Conservation (phyloP, 2,329 filamentous ascomycete species). For the Fusarium aywerte region DNA sequence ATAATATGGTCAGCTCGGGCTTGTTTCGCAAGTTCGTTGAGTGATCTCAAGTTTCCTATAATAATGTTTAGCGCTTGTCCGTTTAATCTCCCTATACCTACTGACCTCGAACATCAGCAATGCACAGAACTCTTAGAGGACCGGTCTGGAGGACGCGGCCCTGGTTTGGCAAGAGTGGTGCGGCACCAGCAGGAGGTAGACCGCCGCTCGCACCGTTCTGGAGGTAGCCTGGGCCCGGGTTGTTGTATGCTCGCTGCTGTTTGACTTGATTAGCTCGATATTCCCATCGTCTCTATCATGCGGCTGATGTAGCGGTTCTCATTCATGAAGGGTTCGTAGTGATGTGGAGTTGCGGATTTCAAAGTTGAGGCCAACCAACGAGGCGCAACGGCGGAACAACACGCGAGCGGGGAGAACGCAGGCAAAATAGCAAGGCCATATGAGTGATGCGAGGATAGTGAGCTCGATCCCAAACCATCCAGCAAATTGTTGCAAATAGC, state of each 20-base stretch:
- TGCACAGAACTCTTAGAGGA: conserved; percentile 73
- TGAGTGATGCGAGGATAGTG: neutral
- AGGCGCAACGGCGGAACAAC: conserved; percentile 39
- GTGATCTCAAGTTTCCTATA: conserved; percentile 89
- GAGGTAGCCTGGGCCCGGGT: conserved; percentile 68
- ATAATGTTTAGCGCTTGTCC: conserved; percentile 26
- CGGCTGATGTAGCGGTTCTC: neutral
- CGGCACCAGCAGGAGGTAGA: conserved; percentile 67
- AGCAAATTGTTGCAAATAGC: neutral
- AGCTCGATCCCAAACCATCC: neutral
- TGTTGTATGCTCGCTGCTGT: conserved; percentile 60
- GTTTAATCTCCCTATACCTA: conserved; percentile 25
- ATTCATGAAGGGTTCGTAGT: conserved; percentile 14
- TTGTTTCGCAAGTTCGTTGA: conserved; percentile 96
- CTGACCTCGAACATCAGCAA: conserved; percentile 77
- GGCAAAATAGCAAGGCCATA: conserved; percentile 2
- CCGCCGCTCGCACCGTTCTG: conserved; percentile 69
- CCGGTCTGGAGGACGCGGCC: conserved; percentile 73
- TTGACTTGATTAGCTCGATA: conserved; percentile 36
- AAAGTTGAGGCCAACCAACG: conserved; percentile 29
- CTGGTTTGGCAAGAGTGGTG: conserved; percentile 74
- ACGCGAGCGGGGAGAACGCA: conserved; percentile 37
- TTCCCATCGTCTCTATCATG: neutral
- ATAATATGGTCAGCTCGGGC: conserved; percentile 97
- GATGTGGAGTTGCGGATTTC: conserved; percentile 29